Conservation (phyloP, 768 basidiomycete species). For the Rhizopogon vesiculosus region DNA sequence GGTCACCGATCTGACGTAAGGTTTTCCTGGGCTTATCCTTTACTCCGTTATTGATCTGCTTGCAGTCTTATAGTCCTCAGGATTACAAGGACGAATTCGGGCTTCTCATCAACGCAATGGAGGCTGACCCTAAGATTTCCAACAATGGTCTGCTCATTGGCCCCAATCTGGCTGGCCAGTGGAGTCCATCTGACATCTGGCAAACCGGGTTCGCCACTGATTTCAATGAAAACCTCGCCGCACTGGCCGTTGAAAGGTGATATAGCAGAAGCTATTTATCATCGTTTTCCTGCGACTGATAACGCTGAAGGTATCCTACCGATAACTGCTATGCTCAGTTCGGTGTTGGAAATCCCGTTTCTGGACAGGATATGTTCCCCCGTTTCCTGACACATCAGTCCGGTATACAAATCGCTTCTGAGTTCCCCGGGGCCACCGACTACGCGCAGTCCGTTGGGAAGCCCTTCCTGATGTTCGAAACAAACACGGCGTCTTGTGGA, state of each 20-base stretch:
- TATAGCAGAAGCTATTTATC: neutral
- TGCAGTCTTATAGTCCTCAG: constrained; percentile 23
- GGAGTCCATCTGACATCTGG: constrained; percentile 50
- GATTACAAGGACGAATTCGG: constrained; percentile 54
- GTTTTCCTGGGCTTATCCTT: neutral
- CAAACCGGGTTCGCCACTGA: constrained; percentile 44
- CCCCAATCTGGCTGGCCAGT: constrained; percentile 55
- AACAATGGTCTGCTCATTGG: constrained; percentile 51
- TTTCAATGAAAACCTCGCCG: constrained; percentile 37
- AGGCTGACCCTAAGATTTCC: constrained; percentile 31
- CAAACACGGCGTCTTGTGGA: constrained; percentile 49
- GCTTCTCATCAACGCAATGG: constrained; percentile 38
- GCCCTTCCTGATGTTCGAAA: constrained; percentile 55
- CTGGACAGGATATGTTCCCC: constrained; percentile 46
- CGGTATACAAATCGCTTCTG: constrained; percentile 39
- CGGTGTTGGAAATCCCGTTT: constrained; percentile 31
- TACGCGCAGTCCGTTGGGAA: constrained; percentile 33
- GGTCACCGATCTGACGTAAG: constrained; percentile 24
- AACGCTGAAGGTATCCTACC: constrained; percentile 42
- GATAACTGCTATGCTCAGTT: constrained; percentile 59
- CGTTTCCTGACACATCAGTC: constrained; percentile 49
- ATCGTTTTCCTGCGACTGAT: constrained; percentile 5
- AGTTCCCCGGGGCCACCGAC: constrained; percentile 47
- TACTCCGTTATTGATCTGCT: neutral
- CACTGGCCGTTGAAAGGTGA: constrained; percentile 54